A percentile compares a stretch with the other conserved stretches of the same genome.
Evolutionary conservation across 2,329 filamentous ascomycete species (phyloP).

Genomic region (Colletotrichum simmondsii): DNA sequence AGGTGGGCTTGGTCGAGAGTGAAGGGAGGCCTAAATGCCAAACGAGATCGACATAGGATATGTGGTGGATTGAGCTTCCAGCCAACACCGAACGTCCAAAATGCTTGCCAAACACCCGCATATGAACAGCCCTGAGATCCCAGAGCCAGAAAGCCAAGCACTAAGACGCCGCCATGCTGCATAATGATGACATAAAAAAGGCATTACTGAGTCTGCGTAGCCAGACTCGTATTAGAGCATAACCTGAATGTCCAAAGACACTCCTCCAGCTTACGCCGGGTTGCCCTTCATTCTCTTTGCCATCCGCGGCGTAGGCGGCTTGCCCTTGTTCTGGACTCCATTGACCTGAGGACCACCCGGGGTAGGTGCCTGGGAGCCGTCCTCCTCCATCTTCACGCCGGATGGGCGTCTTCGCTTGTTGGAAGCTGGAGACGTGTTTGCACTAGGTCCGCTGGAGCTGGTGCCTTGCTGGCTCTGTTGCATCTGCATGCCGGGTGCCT

Average conservation of each 20-base stretch:
- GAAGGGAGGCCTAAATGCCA: neutral
- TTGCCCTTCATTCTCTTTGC: conserved; percentile 64
- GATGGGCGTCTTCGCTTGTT: conserved; percentile 70
- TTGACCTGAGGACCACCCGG: conserved; percentile 61
- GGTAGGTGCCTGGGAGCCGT: conserved; percentile 60
- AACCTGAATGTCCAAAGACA: conserved; percentile 21
- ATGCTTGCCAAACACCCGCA: conserved; percentile 34
- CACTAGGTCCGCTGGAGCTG: conserved; percentile 72
- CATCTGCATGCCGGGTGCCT: conserved; percentile 73
- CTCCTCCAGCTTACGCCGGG: conserved; percentile 41
- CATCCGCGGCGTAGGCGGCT: conserved; percentile 68
- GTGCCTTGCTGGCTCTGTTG: conserved; percentile 77
- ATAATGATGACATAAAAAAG: conserved; percentile 44
- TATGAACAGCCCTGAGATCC: conserved; percentile 36
- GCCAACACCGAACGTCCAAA: conserved; percentile 28
- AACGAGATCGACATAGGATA: conserved; percentile 18
- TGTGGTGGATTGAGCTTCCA: conserved; percentile 15
- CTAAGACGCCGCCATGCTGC: conserved; percentile 50
- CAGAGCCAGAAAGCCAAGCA: conserved; percentile 37
- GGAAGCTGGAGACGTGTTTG: conserved; percentile 72
- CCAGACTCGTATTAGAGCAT: conserved; percentile 26
- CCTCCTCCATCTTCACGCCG: conserved; percentile 68
- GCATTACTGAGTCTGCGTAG: conserved; percentile 34
- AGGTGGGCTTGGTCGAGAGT: neutral
- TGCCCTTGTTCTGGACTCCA: conserved; percentile 59